Evolutionary conservation across 2,329 filamentous ascomycete genomes (phyloP), one percentile per base, ranked within the genome.

Genomic region (Neopestalotiopsis sp.): DNA sequence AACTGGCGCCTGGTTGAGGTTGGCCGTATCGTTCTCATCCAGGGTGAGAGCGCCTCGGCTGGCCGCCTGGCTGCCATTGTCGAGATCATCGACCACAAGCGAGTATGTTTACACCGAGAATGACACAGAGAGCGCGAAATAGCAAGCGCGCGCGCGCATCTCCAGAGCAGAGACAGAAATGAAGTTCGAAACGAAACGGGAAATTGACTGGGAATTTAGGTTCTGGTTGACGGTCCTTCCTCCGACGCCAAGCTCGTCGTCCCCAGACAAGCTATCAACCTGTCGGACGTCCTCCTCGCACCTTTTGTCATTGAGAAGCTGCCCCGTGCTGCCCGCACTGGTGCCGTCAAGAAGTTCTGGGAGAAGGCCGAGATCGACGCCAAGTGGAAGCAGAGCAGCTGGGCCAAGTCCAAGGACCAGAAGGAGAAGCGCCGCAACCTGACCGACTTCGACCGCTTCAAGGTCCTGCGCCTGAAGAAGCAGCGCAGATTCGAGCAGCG

Each of bases 1-100:
- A 89, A 91, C 84, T 97, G 94, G 94, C 95, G 95, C 89, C 90
- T 94, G 86, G 95, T 99, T 84, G 95, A 99, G 92, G 94, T 98
- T 85, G 96, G 96, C 91, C 94, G 96, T 84, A 91, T 99, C 82
- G 92, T 97, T 84, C 91, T 97, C 84, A 91, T 98, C 88, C 92
- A 94, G 85, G 85, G 84, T 80, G 86, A 89, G 82, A 92, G 94
- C 81, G 91, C 91, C 79, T 93, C 86, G 88, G 87, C 88, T 78
- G 95, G 95, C 87, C 93, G 93, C 84, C 90, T 98, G 79, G 97
- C 95, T 80, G 88, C 91, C 80, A 95, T 99, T 81, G 94, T 97
- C 86, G 95, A 99, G 91, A 98, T 99, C 86, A 96, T 99, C 88
- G 96, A 99, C 88, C 95, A 99, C 92, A 98, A 97, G 91, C 94